Conservation (phyloP, 108 stramenopile species). For the Skeletonema grethae region DNA sequence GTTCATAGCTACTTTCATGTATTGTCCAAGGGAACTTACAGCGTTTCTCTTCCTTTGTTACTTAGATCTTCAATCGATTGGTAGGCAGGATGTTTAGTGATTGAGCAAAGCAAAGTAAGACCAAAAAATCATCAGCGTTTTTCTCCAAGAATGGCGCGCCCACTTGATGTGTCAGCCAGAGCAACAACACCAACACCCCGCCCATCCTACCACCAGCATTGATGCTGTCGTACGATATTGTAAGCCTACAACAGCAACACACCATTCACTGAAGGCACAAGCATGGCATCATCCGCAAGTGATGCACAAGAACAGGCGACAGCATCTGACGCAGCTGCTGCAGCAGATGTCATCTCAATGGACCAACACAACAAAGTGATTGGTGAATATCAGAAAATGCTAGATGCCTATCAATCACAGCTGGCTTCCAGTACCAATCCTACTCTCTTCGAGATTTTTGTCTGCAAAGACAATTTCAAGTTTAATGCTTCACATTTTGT, state of each 20-base stretch:
- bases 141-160: too few species aligned
- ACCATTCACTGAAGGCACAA: background rate
- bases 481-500: slow-evolving; percentile 98
- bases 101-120: too few species aligned
- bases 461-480: slow-evolving; percentile 93
- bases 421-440: slow-evolving; percentile 1
- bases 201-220: too few species aligned
- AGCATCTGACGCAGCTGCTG: background rate
- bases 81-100: too few species aligned
- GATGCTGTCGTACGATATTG: too few species aligned
- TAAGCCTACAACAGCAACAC: background rate
- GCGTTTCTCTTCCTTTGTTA: too few species aligned
- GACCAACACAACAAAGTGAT: background rate
- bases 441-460: slow-evolving; percentile 69
- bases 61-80: too few species aligned
- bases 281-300: background rate
- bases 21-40: too few species aligned
- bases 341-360: background rate
- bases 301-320: background rate
- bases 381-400: slow-evolving; percentile 7
- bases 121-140: too few species aligned
- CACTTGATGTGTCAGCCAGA: too few species aligned
- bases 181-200: too few species aligned
- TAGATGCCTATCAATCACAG: background rate
- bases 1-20: background rate